Percentiles rank a stretch among this genome's conserved stretches.
phyloP scores from a whole-genome alignment of 805 yeast species.

The Pichia eremophila region DNA sequence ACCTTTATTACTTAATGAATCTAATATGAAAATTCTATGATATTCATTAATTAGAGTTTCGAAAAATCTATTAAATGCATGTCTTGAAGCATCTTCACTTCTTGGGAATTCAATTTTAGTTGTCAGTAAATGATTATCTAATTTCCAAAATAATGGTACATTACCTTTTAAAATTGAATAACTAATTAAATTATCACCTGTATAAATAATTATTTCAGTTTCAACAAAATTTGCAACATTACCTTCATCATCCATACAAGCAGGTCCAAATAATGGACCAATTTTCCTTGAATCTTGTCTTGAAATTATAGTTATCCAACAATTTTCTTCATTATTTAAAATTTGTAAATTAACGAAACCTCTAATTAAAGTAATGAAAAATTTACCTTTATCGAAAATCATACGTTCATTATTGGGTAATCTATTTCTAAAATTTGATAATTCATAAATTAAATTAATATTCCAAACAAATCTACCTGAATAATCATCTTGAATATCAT shows the following conservation, averaged over 20 bases:
- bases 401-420: slow-evolving; percentile 31
- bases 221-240: slow-evolving; percentile 55
- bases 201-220: slow-evolving; percentile 37
- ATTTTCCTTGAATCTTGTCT: slow-evolving; percentile 39
- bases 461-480: slow-evolving; percentile 45
- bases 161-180: slow-evolving; percentile 42
- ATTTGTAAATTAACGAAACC: slow-evolving; percentile 36
- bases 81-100: slow-evolving; percentile 44
- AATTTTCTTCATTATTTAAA: slow-evolving; percentile 21
- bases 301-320: slow-evolving; percentile 36
- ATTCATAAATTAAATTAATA: slow-evolving; percentile 34
- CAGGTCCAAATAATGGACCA: slow-evolving; percentile 46
- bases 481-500: slow-evolving; percentile 28
- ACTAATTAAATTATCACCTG: slow-evolving; percentile 28
- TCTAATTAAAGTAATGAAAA: slow-evolving; percentile 37
- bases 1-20: slow-evolving; percentile 33
- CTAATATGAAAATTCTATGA: slow-evolving; percentile 42
- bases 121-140: slow-evolving; percentile 35
- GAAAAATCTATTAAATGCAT: slow-evolving; percentile 42
- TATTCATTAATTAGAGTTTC: slow-evolving; percentile 37
- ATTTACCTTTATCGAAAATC: slow-evolving; percentile 37
- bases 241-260: slow-evolving; percentile 49
- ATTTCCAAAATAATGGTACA: slow-evolving; percentile 47
- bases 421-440: slow-evolving; percentile 37
- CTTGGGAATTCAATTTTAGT: slow-evolving; percentile 40